phyloP scores from a whole-genome alignment of 768 basidiomycete species.

The Kwoniella bestiolae region DNA sequence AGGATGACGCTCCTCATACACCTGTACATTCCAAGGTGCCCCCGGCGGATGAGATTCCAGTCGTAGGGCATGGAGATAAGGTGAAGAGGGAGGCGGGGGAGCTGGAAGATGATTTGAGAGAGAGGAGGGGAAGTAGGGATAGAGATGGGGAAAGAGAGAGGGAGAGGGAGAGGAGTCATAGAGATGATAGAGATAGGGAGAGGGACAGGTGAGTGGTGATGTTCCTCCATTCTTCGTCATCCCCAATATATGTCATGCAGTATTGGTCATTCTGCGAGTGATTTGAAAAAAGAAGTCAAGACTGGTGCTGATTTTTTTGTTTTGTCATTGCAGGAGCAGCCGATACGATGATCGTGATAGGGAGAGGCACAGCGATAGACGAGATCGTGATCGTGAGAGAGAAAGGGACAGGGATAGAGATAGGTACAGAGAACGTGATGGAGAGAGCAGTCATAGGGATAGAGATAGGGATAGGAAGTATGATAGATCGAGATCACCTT shows the following conservation, averaged over 20 bases:
- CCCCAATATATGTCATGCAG: not conserved
- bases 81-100: constrained; percentile 53
- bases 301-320: too few species aligned
- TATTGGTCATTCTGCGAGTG: too few species aligned
- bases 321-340: too few species aligned
- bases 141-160: constrained; percentile 67
- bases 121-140: constrained; percentile 46
- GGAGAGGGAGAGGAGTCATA: constrained; percentile 62
- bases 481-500: constrained; percentile 36
- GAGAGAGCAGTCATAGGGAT: constrained; percentile 18
- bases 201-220: not conserved
- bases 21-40: constrained; percentile 54
- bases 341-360: constrained; percentile 17
- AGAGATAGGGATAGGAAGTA: constrained; percentile 17
- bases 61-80: constrained; percentile 58
- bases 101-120: constrained; percentile 50
- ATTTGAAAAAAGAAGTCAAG: too few species aligned
- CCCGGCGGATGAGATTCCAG: constrained; percentile 53
- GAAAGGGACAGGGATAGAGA: constrained; percentile 12
- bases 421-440: constrained; percentile 14
- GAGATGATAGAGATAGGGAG: constrained; percentile 29
- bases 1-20: constrained; percentile 37
- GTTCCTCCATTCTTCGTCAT: not conserved
- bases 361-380: constrained; percentile 6
- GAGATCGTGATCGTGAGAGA: constrained; percentile 23